These are phyloP conservation scores for Dendrocalamus latiflorus DNA, from an alignment of 202 grass and related monocot genomes.

Conservation along the genomic window DNA sequence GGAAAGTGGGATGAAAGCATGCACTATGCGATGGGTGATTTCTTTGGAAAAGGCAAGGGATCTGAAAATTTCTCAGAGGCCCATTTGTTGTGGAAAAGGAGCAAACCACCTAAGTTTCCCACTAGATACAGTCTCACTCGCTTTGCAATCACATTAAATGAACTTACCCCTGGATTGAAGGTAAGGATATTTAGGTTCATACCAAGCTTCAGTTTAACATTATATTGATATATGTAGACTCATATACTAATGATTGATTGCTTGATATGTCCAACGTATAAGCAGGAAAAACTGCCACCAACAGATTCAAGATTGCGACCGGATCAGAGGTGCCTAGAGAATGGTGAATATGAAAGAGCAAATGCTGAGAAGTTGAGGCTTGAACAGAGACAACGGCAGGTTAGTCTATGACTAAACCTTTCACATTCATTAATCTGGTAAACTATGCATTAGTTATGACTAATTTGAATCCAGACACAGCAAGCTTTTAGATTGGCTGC, in stretches of 20 bases:
- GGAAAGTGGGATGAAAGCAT: slow-evolving; percentile 99
- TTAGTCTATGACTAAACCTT: slow-evolving; percentile 18
- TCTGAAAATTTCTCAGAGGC: slow-evolving; percentile 74
- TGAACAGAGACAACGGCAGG: slow-evolving; percentile 95
- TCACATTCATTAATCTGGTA: not conserved
- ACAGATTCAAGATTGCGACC: slow-evolving; percentile 96
- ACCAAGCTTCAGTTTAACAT: not conserved
- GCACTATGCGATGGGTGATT: slow-evolving; percentile 90
- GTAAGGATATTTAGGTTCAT: slow-evolving; percentile 30
- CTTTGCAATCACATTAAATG: slow-evolving; percentile 95
- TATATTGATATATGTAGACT: not conserved
- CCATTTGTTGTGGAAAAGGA: slow-evolving; percentile 77
- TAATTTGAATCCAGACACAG: not conserved
- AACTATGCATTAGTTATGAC: not conserved
- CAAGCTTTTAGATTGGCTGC: not conserved
- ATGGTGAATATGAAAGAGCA: slow-evolving; percentile 95
- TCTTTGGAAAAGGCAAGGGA: slow-evolving; percentile 80
- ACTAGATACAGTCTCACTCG: slow-evolving; percentile 90
- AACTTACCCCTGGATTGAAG: slow-evolving; percentile 85
- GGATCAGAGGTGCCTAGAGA: slow-evolving; percentile 91
- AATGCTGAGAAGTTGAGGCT: slow-evolving; percentile 97
- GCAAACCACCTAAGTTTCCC: slow-evolving; percentile 65
- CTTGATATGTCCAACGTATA: slow-evolving; percentile 7
- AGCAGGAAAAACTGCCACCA: slow-evolving; percentile 90
- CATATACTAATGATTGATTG: not conserved